Evolutionary conservation across 352 stramenopile species (phyloP), one percentile per base, ranked within the genome.

Genomic region (Phytophthora quininea): DNA sequence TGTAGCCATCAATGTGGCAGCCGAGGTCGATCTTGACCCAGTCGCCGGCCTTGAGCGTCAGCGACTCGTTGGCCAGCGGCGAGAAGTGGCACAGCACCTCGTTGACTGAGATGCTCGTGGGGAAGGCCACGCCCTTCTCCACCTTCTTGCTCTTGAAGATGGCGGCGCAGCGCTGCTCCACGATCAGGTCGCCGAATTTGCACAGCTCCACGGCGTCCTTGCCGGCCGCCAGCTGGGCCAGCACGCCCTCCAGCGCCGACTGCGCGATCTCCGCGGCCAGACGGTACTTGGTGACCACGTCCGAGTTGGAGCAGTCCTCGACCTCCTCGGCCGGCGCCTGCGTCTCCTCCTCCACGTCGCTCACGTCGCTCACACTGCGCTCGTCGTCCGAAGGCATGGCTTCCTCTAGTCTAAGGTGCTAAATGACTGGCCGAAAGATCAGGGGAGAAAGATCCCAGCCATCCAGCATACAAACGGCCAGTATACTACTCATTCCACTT

Each of bases 1-100:
- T 98, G 90, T 98, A 99, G 61, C 98, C 98, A 74, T 99, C 98
- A 73, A 99, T 98, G 89, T 99, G 98, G 79, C 97, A 99, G 55
- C 98, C 98, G 46, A 99, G 76, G 86, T 99, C 98, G 66, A 96
- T 95, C 76, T 96, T 96, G 67, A 96, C 89, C 87, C 87, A 95
- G 76, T 96, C 89, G 38, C 89, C 89, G 14, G 85, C 89, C 77
- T 93, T 79, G 30, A 96, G 65, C 35, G 43, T 66, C 43, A 90
- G 50, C 29, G 88, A 97, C 56, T 98, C 92, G 51, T 72, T 92
- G n/a, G 82, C 60, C 37, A 99, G 85, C 2, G 98, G 98, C 52
- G 96, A 99, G 81, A 93, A 97, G 85, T 99, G 98, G 84, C 97
- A 99, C 47, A 99, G 91, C 56, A 98, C 84, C 73, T 99, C 97